These are phyloP conservation scores for Lecanoromycetidae sp. DNA, from an alignment of 2,329 filamentous ascomycete species.

Conservation along the genomic window DNA sequence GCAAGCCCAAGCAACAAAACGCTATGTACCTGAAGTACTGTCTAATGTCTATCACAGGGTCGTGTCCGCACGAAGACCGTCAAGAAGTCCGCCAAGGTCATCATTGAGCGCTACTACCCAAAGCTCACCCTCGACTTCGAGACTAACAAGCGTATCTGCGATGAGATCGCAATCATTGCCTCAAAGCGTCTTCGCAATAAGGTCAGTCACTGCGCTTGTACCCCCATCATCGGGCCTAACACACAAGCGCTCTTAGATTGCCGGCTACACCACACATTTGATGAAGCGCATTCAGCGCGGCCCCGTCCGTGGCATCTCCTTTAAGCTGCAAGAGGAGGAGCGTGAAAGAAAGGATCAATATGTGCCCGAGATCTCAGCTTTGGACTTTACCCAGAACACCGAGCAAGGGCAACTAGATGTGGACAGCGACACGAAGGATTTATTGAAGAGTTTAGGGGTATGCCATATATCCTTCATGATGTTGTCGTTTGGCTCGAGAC, in stretches of 20 bases:
- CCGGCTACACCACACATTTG: slow-evolving; percentile 94
- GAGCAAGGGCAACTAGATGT: slow-evolving; percentile 91
- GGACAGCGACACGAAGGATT: slow-evolving; percentile 95
- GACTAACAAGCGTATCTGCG: slow-evolving; percentile 99
- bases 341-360: slow-evolving; percentile 99
- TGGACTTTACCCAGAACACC: slow-evolving; percentile 92
- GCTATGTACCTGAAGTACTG: slow-evolving; percentile 12
- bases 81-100: slow-evolving; percentile 93
- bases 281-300: slow-evolving; percentile 99
- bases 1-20: slow-evolving; percentile 26
- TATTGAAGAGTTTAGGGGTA: slow-evolving; percentile 98
- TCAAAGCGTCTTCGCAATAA: slow-evolving; percentile 99
- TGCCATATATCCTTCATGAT: slow-evolving; percentile 33
- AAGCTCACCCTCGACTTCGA: slow-evolving; percentile 99
- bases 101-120: slow-evolving; percentile 98
- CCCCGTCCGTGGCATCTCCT: slow-evolving; percentile 98
- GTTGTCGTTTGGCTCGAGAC: no score
- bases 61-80: slow-evolving; percentile 52
- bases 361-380: slow-evolving; percentile 95
- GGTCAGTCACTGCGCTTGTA: slow-evolving; percentile 46
- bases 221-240: background rate
- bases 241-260: slow-evolving; percentile 49
- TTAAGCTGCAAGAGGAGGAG: slow-evolving; percentile 99
- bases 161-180: slow-evolving; percentile 99
- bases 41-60: slow-evolving; percentile 37